Percentiles rank a stretch among this genome's conserved stretches.
Evolutionary conservation across 331 rosid species (phyloP).

Genomic region (Quercus phellos): DNA sequence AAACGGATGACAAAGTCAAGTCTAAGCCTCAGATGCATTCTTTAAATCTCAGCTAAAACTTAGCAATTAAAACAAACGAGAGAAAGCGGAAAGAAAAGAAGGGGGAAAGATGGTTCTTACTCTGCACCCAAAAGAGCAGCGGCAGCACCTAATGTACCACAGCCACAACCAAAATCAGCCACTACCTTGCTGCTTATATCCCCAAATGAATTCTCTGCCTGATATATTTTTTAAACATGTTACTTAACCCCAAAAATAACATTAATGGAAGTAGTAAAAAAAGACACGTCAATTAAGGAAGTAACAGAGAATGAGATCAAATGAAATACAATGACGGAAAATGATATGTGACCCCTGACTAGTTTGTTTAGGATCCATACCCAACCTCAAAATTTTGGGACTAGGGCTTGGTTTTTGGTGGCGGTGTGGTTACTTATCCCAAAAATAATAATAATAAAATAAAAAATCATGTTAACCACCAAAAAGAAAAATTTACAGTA

Average conservation of each 20-base stretch:
- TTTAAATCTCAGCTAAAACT: not conserved
- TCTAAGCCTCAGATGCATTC: not conserved
- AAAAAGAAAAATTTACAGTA: not conserved
- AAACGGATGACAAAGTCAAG: not conserved
- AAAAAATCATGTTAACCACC: not conserved
- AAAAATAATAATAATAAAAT: too few species aligned
- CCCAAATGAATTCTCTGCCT: slow-evolving; percentile 92
- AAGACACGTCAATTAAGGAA: too few species aligned
- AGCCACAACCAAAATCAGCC: slow-evolving; percentile 88
- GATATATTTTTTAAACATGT: slow-evolving; percentile 10
- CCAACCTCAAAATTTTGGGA: too few species aligned
- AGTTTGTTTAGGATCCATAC: too few species aligned
- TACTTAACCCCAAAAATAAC: not conserved
- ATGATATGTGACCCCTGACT: too few species aligned
- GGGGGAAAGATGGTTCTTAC: slow-evolving; percentile 46
- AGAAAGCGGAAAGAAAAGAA: not conserved
- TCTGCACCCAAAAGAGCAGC: slow-evolving; percentile 79
- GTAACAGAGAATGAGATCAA: too few species aligned
- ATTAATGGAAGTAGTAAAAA: too few species aligned
- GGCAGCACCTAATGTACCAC: slow-evolving; percentile 77
- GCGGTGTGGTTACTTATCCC: too few species aligned
- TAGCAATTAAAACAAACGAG: not conserved
- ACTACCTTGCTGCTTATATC: slow-evolving; percentile 73
- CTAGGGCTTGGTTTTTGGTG: too few species aligned
- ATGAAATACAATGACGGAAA: too few species aligned